phyloP scores from a whole-genome alignment of 140 eudicot species.

The Ambrosia hybrid region DNA sequence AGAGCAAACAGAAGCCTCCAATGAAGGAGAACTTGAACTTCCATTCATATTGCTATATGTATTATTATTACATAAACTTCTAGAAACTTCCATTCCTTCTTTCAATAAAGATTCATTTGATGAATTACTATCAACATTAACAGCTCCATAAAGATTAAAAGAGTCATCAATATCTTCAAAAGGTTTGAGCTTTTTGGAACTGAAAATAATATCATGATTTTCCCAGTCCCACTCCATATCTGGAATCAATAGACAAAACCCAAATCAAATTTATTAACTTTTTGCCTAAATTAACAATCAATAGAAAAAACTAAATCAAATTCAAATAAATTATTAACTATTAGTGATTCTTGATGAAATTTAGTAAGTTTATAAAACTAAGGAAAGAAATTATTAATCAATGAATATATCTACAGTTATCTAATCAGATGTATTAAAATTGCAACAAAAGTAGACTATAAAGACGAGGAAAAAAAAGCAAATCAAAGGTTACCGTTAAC shows the following conservation, averaged over 20 bases:
- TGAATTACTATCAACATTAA: conserved; percentile 49
- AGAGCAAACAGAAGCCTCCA: conserved; percentile 66
- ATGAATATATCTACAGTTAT: conserved; percentile 2
- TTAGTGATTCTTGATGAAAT: conserved; percentile 24
- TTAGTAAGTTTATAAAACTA: not conserved
- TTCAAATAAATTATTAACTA: not conserved
- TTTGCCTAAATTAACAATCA: not conserved
- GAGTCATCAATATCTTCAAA: conserved; percentile 58
- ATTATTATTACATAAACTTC: conserved; percentile 5
- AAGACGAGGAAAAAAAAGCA: not conserved
- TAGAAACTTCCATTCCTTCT: conserved; percentile 25
- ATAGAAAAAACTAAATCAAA: not conserved
- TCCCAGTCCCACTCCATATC: conserved; percentile 98
- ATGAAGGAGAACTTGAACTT: conserved; percentile 49
- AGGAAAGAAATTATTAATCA: conserved; percentile 16
- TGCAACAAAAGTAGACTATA: not conserved
- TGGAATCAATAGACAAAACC: not conserved
- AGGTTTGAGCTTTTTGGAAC: conserved; percentile 54
- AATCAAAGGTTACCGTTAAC: conserved; percentile 29
- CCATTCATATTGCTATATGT: conserved; percentile 41
- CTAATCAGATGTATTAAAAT: conserved; percentile 14
- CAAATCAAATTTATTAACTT: too few relatives aligned
- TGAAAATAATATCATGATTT: conserved; percentile 41
- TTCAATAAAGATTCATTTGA: conserved; percentile 25
- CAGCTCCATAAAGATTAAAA: conserved; percentile 52